phyloP scores from a whole-genome alignment of 1,284 basidiomycete genomes.

The Schizophyllum commune region DNA sequence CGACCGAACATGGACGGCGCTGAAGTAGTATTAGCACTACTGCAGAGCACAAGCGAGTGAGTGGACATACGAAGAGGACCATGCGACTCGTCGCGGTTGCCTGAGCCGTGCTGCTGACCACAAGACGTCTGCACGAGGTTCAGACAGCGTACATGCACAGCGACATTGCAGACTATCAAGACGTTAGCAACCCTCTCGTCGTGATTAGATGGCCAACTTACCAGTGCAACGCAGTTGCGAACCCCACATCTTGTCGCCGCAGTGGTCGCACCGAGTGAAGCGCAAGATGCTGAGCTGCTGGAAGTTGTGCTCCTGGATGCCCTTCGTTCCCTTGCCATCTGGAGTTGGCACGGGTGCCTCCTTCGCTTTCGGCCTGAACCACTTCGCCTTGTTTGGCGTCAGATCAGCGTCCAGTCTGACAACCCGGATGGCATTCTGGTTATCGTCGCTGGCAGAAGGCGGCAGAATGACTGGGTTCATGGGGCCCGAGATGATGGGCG shows the following conservation, averaged over 20 bases:
- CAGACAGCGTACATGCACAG: constrained; percentile 69
- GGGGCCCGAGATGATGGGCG: constrained; percentile 22
- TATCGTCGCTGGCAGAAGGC: constrained; percentile 29
- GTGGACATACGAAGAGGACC: constrained; percentile 43
- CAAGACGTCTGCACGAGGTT: constrained; percentile 53
- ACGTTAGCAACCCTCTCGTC: constrained; percentile 6
- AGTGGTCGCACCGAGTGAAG: constrained; percentile 90
- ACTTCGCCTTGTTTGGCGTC: constrained; percentile 40
- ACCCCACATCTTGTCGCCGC: constrained; percentile 98
- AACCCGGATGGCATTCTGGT: constrained; percentile 23
- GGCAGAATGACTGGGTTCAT: constrained; percentile 16
- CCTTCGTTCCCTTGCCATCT: constrained; percentile 32
- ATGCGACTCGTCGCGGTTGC: constrained; percentile 31
- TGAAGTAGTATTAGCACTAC: constrained; percentile 20
- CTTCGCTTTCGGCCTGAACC: neutral
- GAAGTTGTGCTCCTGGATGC: constrained; percentile 71
- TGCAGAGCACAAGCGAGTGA: neutral
- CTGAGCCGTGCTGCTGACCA: constrained; percentile 34
- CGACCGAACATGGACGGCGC: constrained; percentile 90
- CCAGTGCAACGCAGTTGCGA: constrained; percentile 85
- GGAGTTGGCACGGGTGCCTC: constrained; percentile 15
- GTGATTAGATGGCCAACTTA: constrained; percentile 30
- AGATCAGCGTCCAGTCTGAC: constrained; percentile 28
- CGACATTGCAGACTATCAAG: constrained; percentile 54
- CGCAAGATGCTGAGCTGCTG: constrained; percentile 85